Conservation (phyloP, 2,329 filamentous ascomycete genomes). For the Didymella sp. region DNA sequence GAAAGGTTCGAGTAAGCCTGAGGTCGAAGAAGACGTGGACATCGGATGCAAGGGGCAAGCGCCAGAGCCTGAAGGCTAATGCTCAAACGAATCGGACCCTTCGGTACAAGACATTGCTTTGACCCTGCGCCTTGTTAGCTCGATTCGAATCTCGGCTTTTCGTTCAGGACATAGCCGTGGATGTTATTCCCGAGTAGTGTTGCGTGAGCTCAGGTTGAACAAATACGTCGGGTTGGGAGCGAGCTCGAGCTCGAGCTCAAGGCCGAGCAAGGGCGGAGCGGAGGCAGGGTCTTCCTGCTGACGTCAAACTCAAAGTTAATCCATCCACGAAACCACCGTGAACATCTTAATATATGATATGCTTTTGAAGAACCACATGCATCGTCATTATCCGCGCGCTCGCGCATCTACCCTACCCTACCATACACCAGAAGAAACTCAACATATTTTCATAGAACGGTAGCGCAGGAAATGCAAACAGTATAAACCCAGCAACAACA, state of each 20-base stretch:
- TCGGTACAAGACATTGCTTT: background rate
- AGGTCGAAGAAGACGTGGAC: no score
- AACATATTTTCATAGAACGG: background rate
- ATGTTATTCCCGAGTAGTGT: no score
- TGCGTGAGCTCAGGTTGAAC: no score
- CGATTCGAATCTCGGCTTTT: background rate
- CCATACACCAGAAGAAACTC: background rate
- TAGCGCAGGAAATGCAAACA: background rate
- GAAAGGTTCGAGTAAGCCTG: no score
- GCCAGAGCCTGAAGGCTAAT: no score
- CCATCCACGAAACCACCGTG: background rate
- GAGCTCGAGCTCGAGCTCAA: background rate
- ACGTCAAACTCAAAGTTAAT: background rate
- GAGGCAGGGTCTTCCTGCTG: no score
- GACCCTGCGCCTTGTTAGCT: background rate
- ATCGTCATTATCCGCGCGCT: constrained; percentile 2
- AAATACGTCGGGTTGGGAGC: no score
- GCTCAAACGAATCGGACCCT: no score
- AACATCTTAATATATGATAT: no score
- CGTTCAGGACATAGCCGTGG: background rate
- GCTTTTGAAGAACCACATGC: background rate
- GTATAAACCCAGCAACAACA: background rate
- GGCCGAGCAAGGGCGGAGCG: no score
- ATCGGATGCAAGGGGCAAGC: no score
- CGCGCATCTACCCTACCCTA: background rate